These are phyloP conservation scores for Multifurca ochricompacta DNA, from an alignment of 768 basidiomycete species.

Conservation along the genomic window DNA sequence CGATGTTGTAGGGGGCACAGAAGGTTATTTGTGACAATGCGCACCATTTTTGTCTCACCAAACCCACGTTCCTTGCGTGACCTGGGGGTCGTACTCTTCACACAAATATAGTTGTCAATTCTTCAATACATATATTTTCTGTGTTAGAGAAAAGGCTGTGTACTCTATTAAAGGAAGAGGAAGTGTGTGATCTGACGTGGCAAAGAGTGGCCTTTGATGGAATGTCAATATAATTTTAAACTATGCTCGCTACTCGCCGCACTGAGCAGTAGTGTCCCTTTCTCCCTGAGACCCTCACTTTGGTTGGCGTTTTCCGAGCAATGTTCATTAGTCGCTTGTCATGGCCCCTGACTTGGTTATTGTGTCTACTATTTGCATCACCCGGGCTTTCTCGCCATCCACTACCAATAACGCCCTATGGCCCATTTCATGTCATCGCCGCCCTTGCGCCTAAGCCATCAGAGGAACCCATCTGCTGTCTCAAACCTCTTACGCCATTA, in stretches of 20 bases:
- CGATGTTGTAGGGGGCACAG: neutral
- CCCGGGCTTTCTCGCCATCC: conserved; percentile 30
- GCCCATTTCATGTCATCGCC: conserved; percentile 55
- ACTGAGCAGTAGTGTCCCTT: too few relatives aligned
- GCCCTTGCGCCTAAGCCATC: conserved; percentile 40
- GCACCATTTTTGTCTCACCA: neutral
- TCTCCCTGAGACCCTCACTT: too few relatives aligned
- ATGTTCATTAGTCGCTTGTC: conserved; percentile 6
- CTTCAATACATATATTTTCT: conserved; percentile 7
- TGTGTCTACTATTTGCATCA: conserved; percentile 22
- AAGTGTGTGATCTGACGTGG: neutral
- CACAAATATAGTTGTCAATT: neutral
- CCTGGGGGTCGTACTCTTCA: neutral
- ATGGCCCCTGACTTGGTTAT: neutral
- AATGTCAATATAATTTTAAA: too few relatives aligned
- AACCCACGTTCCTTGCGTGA: neutral
- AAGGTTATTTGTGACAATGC: neutral
- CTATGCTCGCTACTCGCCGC: too few relatives aligned
- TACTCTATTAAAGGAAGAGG: neutral
- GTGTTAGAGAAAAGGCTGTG: neutral
- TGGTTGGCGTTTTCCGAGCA: neutral
- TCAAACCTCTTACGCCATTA: conserved; percentile 42
- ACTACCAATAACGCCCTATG: conserved; percentile 36
- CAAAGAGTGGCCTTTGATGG: too few relatives aligned
- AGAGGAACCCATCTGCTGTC: conserved; percentile 59